Percentiles rank a stretch among this genome's conserved stretches.
phyloP scores from a whole-genome alignment of 208 protist genomes.

The Crithidia sp. region DNA sequence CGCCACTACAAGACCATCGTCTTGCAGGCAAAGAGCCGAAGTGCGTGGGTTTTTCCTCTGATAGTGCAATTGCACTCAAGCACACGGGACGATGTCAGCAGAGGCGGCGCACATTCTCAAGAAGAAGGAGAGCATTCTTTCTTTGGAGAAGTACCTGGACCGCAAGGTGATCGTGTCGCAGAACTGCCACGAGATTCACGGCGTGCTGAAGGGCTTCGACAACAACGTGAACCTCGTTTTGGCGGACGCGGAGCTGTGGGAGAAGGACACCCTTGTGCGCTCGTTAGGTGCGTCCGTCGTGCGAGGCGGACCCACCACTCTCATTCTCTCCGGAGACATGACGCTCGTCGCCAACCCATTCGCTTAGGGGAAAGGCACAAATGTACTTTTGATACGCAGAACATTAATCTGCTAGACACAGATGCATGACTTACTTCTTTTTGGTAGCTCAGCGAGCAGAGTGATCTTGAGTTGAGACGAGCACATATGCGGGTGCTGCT shows the following conservation, averaged over 20 bases:
- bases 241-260: conserved; percentile 75
- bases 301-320: conserved; percentile 60
- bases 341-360: conserved; percentile 46
- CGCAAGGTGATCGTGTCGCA: conserved; percentile 61
- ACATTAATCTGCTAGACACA: not conserved
- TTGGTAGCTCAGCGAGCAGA: too few species aligned
- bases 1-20: too few species aligned
- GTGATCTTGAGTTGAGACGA: too few species aligned
- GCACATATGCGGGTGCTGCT: too few species aligned
- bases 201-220: conserved; percentile 87
- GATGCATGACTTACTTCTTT: not conserved
- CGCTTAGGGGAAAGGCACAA: not conserved
- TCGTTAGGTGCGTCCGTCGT: conserved; percentile 76
- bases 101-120: conserved; percentile 74
- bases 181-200: conserved; percentile 54
- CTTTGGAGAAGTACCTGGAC: conserved; percentile 80
- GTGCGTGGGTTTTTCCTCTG: too few species aligned
- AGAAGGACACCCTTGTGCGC: conserved; percentile 42
- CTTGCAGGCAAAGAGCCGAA: too few species aligned
- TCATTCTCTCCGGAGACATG: conserved; percentile 72
- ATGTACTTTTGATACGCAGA: not conserved
- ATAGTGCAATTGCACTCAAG: too few species aligned
- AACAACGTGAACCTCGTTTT: conserved; percentile 86
- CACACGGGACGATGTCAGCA: conserved; percentile 51
- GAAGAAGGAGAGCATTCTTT: conserved; percentile 80